Conservation (phyloP, 768 basidiomycete genomes). For the Mycena sanguinolenta region DNA sequence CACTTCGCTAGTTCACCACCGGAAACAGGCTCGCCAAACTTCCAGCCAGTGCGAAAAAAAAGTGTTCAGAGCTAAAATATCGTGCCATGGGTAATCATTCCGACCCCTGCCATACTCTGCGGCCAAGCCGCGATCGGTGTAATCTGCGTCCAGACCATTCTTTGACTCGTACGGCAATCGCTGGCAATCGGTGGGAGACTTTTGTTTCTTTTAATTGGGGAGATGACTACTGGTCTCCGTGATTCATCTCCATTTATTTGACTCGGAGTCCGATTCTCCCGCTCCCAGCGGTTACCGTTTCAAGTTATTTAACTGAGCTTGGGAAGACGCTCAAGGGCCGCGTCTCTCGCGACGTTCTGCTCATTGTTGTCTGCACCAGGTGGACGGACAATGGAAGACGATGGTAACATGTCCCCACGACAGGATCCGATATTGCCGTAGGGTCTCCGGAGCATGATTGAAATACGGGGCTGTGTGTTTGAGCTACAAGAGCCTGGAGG, state of each 20-base stretch:
- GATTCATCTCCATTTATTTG: constrained; percentile 1
- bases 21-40: background rate
- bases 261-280: background rate
- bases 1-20: background rate
- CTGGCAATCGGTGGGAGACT: constrained; percentile 21
- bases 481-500: constrained; percentile 13
- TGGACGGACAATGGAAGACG: constrained; percentile 15
- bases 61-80: constrained; percentile 1
- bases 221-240: background rate
- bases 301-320: constrained; percentile 2
- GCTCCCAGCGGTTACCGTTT: constrained; percentile 14
- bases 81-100: background rate
- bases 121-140: background rate
- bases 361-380: constrained; percentile 5
- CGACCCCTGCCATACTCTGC: background rate
- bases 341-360: background rate
- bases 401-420: constrained; percentile 9
- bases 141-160: background rate
- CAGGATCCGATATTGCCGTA: background rate
- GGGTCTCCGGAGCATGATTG: constrained; percentile 4
- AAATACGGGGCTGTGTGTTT: constrained; percentile 30
- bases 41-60: background rate
- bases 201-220: background rate
- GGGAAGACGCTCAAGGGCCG: background rate
- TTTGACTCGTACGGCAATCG: constrained; percentile 20